Percentiles rank a stretch among this genome's conserved stretches.
Conservation (phyloP, 2,329 filamentous ascomycete species). For the Arthrobotrys iridis region DNA sequence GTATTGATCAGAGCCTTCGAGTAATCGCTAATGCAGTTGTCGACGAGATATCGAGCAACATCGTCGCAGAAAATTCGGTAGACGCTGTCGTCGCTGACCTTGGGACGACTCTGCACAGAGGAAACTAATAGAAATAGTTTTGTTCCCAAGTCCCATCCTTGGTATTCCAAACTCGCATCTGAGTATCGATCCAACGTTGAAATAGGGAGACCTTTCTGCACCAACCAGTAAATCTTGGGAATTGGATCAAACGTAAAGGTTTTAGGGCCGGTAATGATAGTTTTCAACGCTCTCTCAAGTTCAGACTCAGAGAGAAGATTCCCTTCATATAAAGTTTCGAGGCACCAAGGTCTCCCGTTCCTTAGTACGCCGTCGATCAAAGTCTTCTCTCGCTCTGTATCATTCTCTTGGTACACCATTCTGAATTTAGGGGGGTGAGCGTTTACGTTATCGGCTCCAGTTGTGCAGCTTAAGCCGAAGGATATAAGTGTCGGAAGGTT, state of each 20-base stretch:
- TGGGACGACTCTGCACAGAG: neutral
- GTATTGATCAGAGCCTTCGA: neutral
- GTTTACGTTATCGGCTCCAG: neutral
- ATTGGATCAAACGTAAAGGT: neutral
- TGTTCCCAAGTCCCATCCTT: slow-evolving; percentile 2
- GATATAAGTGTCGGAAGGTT: neutral
- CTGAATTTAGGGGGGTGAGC: neutral
- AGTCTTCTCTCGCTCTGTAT: neutral
- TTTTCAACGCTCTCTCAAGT: neutral
- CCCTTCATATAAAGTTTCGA: neutral
- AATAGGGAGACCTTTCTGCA: neutral
- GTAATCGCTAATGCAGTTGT: neutral
- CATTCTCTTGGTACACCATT: neutral
- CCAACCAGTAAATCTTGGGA: neutral
- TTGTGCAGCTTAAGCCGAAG: neutral
- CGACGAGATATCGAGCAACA: neutral
- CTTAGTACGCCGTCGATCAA: neutral
- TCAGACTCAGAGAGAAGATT: neutral
- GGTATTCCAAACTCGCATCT: neutral
- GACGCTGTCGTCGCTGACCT: neutral
- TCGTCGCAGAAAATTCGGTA: too few species aligned
- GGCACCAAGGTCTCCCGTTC: neutral
- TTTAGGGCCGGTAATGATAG: neutral
- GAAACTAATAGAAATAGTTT: neutral
- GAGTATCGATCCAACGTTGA: neutral